phyloP scores from a whole-genome alignment of 371 early-diverging fungal genomes.

The Mucor racemosus region DNA sequence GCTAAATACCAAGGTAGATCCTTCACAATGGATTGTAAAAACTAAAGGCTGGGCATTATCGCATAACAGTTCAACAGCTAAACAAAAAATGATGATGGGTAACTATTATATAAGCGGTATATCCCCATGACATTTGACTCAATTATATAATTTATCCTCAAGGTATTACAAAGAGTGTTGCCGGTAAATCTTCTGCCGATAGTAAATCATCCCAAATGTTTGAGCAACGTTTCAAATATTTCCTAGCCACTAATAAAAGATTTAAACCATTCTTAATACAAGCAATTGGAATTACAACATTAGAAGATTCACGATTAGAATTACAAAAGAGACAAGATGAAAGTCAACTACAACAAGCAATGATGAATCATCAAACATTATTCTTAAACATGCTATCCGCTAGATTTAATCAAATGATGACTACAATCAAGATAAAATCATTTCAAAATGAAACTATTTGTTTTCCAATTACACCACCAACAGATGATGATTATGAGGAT shows the following conservation, averaged over 20 bases:
- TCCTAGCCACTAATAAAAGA: constrained; percentile 44
- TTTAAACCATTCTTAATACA: constrained; percentile 40
- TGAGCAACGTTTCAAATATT: constrained; percentile 51
- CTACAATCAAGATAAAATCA: background rate
- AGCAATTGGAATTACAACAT: constrained; percentile 30
- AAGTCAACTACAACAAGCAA: constrained; percentile 5
- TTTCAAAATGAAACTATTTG: background rate
- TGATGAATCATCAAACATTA: constrained; percentile 7
- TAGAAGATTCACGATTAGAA: constrained; percentile 12
- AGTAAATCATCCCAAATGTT: constrained; percentile 31
- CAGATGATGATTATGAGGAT: background rate
- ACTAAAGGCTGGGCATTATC: constrained; percentile 51
- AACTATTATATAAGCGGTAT: too few species aligned
- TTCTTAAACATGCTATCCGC: constrained; percentile 5
- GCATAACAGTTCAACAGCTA: constrained; percentile 33
- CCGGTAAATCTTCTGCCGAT: constrained; percentile 37
- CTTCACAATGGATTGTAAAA: constrained; percentile 40
- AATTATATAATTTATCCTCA: too few species aligned
- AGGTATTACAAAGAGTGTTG: constrained; percentile 48
- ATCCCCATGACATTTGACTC: too few species aligned
- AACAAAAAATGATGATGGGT: constrained; percentile 44
- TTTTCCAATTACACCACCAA: constrained; percentile 12
- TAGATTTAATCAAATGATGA: constrained; percentile 10
- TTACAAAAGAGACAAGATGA: background rate
- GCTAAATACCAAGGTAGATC: constrained; percentile 16